Conservation (phyloP, 345 rosid species). For the Luvunga scandens region DNA sequence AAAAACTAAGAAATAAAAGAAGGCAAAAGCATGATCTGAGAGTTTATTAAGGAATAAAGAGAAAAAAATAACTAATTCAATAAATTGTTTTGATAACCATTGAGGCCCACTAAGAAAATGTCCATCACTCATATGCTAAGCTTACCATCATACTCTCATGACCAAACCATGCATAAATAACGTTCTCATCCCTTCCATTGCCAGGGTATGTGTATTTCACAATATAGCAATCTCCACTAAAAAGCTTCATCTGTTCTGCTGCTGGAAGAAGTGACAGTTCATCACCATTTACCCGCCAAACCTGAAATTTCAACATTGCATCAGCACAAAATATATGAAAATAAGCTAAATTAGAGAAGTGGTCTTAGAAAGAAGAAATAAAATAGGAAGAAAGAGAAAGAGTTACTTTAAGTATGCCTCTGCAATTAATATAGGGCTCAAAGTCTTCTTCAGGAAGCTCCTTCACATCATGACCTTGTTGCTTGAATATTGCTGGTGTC, state of each 20-base stretch:
- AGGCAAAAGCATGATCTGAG: background rate
- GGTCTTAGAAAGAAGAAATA: background rate
- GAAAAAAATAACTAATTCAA: conserved; percentile 6
- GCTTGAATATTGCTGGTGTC: conserved; percentile 70
- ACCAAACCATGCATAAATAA: conserved; percentile 79
- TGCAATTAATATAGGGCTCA: conserved; percentile 44
- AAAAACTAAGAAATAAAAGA: conserved; percentile 13
- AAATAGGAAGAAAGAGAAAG: background rate
- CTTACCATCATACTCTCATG: conserved; percentile 56
- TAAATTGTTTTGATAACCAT: background rate
- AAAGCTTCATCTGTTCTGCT: conserved; percentile 68
- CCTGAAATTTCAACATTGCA: conserved; percentile 41
- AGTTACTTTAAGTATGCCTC: conserved; percentile 59
- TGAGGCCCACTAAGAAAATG: background rate
- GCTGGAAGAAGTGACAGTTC: conserved; percentile 49
- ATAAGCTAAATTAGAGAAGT: background rate
- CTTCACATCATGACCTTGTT: conserved; percentile 66
- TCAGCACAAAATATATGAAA: background rate
- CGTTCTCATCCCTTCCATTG: conserved; percentile 49
- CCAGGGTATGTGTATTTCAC: conserved; percentile 57
- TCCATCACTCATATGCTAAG: conserved; percentile 5
- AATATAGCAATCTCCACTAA: conserved; percentile 74
- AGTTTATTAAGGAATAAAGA: conserved; percentile 1
- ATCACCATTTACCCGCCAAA: conserved; percentile 64
- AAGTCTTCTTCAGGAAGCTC: conserved; percentile 72